Base-by-base conservation (phyloP, 2,329 filamentous ascomycete species). In the Fusarium domesticum region DNA sequence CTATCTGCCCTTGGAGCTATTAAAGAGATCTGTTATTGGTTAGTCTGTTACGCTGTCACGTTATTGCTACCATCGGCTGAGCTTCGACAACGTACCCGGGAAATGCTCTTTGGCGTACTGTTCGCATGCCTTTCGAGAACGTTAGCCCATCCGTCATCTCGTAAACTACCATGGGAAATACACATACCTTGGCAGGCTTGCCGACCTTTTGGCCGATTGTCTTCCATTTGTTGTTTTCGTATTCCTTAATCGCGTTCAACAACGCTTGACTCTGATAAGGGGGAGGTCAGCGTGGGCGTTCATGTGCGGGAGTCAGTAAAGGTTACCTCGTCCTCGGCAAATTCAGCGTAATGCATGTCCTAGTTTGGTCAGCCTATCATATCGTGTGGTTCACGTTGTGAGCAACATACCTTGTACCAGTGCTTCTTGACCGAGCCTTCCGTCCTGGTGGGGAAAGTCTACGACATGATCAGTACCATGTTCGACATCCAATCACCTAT, bases 311-410 rank as follows among this genome's bases (percentile, higher is more conserved):
- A 8, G 39, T 38, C 34, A 45, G 38, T 55, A 55, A 58, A 49
- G 70, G 73, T 66, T 78, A 95, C 89, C 82, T 96, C 93, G 64
- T 97, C 90, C 74, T 96, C 92, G 38, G 89, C 91, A 67, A 98
- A 97, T 65, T 97, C 93, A 54, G 93, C 93, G 67, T 97, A 97
- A 66, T 98, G 93, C 93, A 98, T 98, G 61, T 98, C 93, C 88
- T 93, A 39, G 34, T 17, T 31, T 18, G 35, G 48, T 55, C 45
- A 53, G 45, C 33, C 30, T 20, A 20, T 32, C 18, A 20, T 12
- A 19, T 12, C 12, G 6, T 15, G 25, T 14, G n/a, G 17, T n/a
- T 16, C n/a, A 16, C 6, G 25, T n/a, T 40, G 16, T 16, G 8
- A 20, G 7, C 18, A 30, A 28, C 70, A 43, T 73, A 89, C 89